Percentiles rank a stretch among this genome's conserved stretches.
These are phyloP conservation scores for Eleusine indica DNA, from an alignment of 176 grass and related monocot genomes.

Conservation along the genomic window DNA sequence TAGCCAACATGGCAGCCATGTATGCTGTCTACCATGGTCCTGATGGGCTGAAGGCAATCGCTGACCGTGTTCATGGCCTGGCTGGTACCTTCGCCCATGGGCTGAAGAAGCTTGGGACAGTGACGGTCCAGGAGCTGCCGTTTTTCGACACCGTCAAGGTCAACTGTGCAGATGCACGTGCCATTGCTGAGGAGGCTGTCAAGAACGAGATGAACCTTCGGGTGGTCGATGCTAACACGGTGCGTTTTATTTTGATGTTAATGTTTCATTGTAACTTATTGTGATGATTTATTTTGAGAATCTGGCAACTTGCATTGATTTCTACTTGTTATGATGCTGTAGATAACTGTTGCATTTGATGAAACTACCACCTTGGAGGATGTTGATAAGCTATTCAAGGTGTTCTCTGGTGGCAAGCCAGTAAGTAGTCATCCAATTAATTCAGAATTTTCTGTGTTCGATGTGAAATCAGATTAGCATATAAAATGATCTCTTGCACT, in stretches of 20 bases:
- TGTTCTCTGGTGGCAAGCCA: constrained; percentile 86
- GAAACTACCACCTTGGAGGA: constrained; percentile 90
- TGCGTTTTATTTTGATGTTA: constrained; percentile 38
- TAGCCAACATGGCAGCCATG: constrained; percentile 99
- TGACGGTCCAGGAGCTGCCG: constrained; percentile 85
- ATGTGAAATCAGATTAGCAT: constrained; percentile 12
- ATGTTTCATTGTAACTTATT: constrained; percentile 16
- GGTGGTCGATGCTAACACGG: constrained; percentile 79
- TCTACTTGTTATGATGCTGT: constrained; percentile 21
- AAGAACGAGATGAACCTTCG: constrained; percentile 96
- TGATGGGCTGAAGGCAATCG: constrained; percentile 81
- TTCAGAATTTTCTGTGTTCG: constrained; percentile 20
- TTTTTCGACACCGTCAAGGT: constrained; percentile 98
- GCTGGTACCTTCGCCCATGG: constrained; percentile 79
- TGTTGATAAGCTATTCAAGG: constrained; percentile 95
- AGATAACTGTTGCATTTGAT: constrained; percentile 95
- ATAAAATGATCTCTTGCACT: constrained; percentile 40
- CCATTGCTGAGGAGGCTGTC: constrained; percentile 67
- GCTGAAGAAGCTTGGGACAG: constrained; percentile 87
- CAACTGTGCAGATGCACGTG: constrained; percentile 69
- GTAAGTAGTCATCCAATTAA: constrained; percentile 57
- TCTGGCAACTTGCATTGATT: constrained; percentile 32
- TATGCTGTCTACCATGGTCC: constrained; percentile 98
- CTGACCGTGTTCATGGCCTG: constrained; percentile 88
- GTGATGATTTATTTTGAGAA: not conserved